Evolutionary conservation across 805 yeast genomes (phyloP), one percentile per base, ranked within the genome.

Genomic region (Ogataea thermomethanolica): DNA sequence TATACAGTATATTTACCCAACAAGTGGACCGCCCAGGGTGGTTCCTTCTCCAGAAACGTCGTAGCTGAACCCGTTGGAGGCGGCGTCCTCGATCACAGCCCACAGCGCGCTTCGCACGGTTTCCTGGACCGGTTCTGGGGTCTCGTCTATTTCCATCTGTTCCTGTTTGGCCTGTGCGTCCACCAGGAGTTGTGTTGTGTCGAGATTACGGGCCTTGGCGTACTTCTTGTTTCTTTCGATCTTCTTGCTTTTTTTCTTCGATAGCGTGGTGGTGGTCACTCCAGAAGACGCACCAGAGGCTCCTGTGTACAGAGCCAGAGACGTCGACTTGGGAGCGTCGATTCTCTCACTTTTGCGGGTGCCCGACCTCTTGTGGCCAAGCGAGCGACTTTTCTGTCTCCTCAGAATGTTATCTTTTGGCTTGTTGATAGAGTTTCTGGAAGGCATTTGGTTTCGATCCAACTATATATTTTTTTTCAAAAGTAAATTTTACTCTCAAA

Each of bases 161-260:
- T 73, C 82, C 31, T 64, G 62, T 40, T 69, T 62, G 12, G 75
- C 74, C 35, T 70, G 69, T 14, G 70, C 62, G 56, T 76, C 82
- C 39, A 71, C 71, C 43, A 68, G 58, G 46, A 72, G 56, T 50
- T 67, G 68, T 29, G 65, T 65, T 20, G 66, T 56, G 15, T 48
- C 48, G 10, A 56, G 53, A 17, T 62, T 61, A 68, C 89, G 76
- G 47, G 75, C 74, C 43, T 72, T 79, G 26, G 78, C 71, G 61
- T 87, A 86, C 57, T 78, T 81, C 59, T 77, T 71, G 58, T 88
- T 88, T 72, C 96, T 77, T 56, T 78, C 84, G 50, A 85, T 71
- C 65, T 88, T 88, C 65, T 81, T 74, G 31, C 84, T 77, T 64
- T 84, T 79, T 67, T 88, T 88, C 54, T 79, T 84, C 23, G 95